Evolutionary conservation across 352 stramenopile species (phyloP), one percentile per base, ranked within the genome.

Genomic region (Globisporangium mamillatum): DNA sequence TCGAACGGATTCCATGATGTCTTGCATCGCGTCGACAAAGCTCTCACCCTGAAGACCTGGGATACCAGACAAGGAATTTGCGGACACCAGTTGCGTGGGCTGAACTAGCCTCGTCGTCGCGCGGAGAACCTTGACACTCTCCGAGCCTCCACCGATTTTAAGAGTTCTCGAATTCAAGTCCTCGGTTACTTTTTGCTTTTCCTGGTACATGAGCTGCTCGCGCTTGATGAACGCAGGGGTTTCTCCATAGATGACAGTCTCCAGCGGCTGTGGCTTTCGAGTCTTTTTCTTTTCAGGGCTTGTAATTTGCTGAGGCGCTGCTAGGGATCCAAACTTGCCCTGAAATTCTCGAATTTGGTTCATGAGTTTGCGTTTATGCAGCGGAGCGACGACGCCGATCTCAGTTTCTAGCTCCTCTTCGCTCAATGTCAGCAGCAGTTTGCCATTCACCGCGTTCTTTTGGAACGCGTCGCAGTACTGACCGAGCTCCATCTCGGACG

Each of bases 361-460:
- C 48, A 85, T 68, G 4, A 88, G 57, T 59, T 88, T 88, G 32
- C 77, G 73, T 22, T 78, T 77, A 55, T 88, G 79, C 4, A 88
- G 60, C 1, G 73, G 66, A 34, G 71, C 67, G 7, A 63, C 69
- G 3, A 88, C 63, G 9, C 73, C 70, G 1, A 88, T 60, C 50
- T 85, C 73, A 1, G 54, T 68, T 44, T 77, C 70, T 5, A 88
- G 58, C 36, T 88, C 79, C 3, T 73, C 64, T 46, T 78, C 69
- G 2, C 29, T 78, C 20, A 88, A 57, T 7, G 77, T 85, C 16
- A 88, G 63, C 38, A 88, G 48, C 1, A 88, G 53, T 27, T 78
- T 79, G 0, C 79, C 77, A 50, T 81, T 84, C 8, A 88, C 72
- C 0, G 79, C 76, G 34, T 82, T 82, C 25, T 71, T 54, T 8